Base-by-base conservation (phyloP, 2,329 filamentous ascomycete genomes). In the Aspergillus sp. region DNA sequence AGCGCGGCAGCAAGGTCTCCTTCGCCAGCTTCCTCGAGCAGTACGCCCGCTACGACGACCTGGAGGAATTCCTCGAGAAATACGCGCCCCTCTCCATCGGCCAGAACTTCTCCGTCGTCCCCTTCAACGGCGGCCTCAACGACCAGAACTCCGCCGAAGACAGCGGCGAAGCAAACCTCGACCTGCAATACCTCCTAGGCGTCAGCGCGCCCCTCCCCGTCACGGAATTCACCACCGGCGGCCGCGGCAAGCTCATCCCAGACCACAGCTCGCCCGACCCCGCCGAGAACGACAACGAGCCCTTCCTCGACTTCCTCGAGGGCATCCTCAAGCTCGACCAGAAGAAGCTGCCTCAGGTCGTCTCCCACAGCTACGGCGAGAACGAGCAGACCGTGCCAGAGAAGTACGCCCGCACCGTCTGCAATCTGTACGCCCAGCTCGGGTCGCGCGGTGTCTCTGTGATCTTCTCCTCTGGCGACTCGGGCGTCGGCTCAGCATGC, bases 161-260 rank as follows among this genome's bases (percentile, higher is more conserved):
- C 61, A 78, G 76, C 60, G 73, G 75, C 15, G 80, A 82, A 63
- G 80, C 79, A 51, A 81, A 82, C 62, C 71, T 82, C 17, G 80
- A 83, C 58, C 72, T 79, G 39, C 78, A 82, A 63, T 81, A 81
- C 59, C 80, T 80, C 4, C 61, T 78, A 42, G 77, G 78, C 30
- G 61, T 82, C 13, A 74, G 76, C 56, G 64, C 75, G 11, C 78
- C 79, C 0, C 64, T 80, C 15, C 74, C 76, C 2, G 75, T 77
- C 12, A 77, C 73, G 9, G 80, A 80, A 60, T 82, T 74, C 66
- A 80, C 75, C 67, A 80, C 78, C 33, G 75, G 75, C 34, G 77
- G 77, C n/a, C 77, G 76, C 39, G 79, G 76, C 12, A 62, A 67
- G 3, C 71, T 82, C 7, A 69, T 82, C 11, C 79, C 80, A 0